Percentiles rank a stretch among this genome's conserved stretches.
Conservation (phyloP, 768 basidiomycete species). For the Phlegmacium glaucopus region DNA sequence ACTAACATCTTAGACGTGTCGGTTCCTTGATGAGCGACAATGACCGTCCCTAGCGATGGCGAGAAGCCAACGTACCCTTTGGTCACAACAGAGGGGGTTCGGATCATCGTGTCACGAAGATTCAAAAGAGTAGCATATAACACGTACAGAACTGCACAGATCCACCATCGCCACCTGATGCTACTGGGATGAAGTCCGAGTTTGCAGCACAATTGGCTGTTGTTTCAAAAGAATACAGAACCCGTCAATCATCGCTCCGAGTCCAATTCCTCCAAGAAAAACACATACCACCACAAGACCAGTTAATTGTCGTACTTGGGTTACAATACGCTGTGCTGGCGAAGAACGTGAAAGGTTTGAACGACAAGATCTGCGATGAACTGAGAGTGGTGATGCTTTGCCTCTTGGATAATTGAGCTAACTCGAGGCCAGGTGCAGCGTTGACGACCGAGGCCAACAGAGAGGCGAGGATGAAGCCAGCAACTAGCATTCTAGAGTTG, state of each 20-base stretch:
- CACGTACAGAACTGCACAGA: slow-evolving; percentile 36
- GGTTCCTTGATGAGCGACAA: slow-evolving; percentile 44
- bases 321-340: slow-evolving; percentile 51
- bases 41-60: slow-evolving; percentile 29
- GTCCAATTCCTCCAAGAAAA: not conserved
- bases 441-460: slow-evolving; percentile 5
- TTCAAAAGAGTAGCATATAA: not conserved
- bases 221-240: not conserved
- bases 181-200: slow-evolving; percentile 37
- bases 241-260: too few species aligned
- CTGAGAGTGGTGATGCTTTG: slow-evolving; percentile 28
- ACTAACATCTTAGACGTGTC: slow-evolving; percentile 32
- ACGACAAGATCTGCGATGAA: slow-evolving; percentile 35
- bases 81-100: not conserved
- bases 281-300: slow-evolving; percentile 47
- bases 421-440: slow-evolving; percentile 3
- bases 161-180: slow-evolving; percentile 41
- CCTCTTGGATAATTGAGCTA: slow-evolving; percentile 9
- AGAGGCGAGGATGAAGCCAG: slow-evolving; percentile 5
- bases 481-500: too few species aligned
- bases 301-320: slow-evolving; percentile 36
- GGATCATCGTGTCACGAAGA: not conserved
- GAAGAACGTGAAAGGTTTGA: slow-evolving; percentile 44
- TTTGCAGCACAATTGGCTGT: slow-evolving; percentile 39
- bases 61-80: slow-evolving; percentile 29